Conservation (phyloP, 495 filamentous ascomycete genomes). For the Parathielavia hyrcaniae region DNA sequence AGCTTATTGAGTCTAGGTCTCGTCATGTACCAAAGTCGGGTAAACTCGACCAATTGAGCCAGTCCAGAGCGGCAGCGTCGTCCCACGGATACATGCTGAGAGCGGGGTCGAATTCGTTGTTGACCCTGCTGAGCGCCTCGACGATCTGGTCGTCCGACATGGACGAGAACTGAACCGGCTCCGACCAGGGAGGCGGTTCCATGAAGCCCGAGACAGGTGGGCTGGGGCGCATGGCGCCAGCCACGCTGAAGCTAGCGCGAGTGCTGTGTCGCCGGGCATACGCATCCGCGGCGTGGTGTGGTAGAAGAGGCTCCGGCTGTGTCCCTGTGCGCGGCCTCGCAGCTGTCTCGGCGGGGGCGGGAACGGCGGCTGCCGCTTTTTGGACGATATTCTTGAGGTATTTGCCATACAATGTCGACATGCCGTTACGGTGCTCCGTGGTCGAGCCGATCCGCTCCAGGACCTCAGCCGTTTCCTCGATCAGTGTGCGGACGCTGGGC, state of each 20-base stretch:
- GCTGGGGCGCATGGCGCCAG: constrained; percentile 15
- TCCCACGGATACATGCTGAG: constrained; percentile 49
- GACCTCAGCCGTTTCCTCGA: constrained; percentile 62
- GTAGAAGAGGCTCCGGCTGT: constrained; percentile 5
- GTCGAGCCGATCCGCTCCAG: constrained; percentile 61
- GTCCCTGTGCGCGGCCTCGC: constrained; percentile 1
- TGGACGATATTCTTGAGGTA: constrained; percentile 56
- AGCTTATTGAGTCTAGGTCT: not conserved
- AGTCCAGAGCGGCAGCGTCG: constrained; percentile 52
- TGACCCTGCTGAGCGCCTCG: constrained; percentile 55
- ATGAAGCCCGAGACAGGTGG: constrained; percentile 24
- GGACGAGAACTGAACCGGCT: constrained; percentile 57
- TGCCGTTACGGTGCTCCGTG: constrained; percentile 57
- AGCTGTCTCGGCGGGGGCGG: constrained; percentile 10
- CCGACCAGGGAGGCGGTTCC: constrained; percentile 38
- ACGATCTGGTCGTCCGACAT: constrained; percentile 63
- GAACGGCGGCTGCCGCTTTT: constrained; percentile 23
- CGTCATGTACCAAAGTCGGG: constrained; percentile 33
- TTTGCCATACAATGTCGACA: constrained; percentile 55
- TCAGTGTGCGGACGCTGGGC: constrained; percentile 60
- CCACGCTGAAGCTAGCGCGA: constrained; percentile 18
- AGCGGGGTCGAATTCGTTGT: constrained; percentile 49
- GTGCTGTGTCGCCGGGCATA: constrained; percentile 10
- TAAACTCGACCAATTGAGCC: constrained; percentile 54
- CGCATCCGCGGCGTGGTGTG: constrained; percentile 11